These are phyloP conservation scores for Sclerotiophoma versabilis DNA, from an alignment of 2,329 filamentous ascomycete species.

Conservation along the genomic window DNA sequence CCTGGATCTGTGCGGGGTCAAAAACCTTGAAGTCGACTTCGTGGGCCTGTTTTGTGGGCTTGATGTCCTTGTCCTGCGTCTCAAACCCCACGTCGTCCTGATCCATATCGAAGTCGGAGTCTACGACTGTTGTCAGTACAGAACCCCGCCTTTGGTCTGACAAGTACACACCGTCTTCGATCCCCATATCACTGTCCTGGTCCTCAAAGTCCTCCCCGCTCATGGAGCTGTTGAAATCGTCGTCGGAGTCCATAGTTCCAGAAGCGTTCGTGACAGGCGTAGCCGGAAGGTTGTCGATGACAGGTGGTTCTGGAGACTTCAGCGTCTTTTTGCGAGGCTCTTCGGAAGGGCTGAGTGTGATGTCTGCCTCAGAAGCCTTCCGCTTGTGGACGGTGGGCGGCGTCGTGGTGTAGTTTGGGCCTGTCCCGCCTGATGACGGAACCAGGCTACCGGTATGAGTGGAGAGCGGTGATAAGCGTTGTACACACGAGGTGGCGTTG, in stretches of 20 bases:
- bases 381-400: slow-evolving; percentile 48
- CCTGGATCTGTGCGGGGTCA: slow-evolving; percentile 80
- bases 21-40: slow-evolving; percentile 86
- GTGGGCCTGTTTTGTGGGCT: slow-evolving; percentile 76
- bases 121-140: slow-evolving; percentile 39
- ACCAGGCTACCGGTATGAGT: slow-evolving; percentile 42
- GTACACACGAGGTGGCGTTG: slow-evolving; percentile 9
- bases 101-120: slow-evolving; percentile 63
- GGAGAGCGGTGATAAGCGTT: slow-evolving; percentile 19
- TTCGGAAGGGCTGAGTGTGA: slow-evolving; percentile 34
- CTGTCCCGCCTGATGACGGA: slow-evolving; percentile 52
- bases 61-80: slow-evolving; percentile 73
- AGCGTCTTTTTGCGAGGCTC: slow-evolving; percentile 42
- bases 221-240: slow-evolving; percentile 86
- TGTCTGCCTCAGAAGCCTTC: slow-evolving; percentile 48
- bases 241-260: slow-evolving; percentile 88
- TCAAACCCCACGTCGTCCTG: slow-evolving; percentile 68
- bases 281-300: slow-evolving; percentile 34
- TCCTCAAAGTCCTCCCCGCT: slow-evolving; percentile 80
- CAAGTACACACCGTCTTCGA: slow-evolving; percentile 51
- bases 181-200: slow-evolving; percentile 73
- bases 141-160: neutral
- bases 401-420: slow-evolving; percentile 47
- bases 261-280: slow-evolving; percentile 47
- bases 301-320: slow-evolving; percentile 24